Evolutionary conservation across 2,329 filamentous ascomycete genomes (phyloP), one percentile per base, ranked within the genome.

Genomic region (Calcarisporium arbuscula): DNA sequence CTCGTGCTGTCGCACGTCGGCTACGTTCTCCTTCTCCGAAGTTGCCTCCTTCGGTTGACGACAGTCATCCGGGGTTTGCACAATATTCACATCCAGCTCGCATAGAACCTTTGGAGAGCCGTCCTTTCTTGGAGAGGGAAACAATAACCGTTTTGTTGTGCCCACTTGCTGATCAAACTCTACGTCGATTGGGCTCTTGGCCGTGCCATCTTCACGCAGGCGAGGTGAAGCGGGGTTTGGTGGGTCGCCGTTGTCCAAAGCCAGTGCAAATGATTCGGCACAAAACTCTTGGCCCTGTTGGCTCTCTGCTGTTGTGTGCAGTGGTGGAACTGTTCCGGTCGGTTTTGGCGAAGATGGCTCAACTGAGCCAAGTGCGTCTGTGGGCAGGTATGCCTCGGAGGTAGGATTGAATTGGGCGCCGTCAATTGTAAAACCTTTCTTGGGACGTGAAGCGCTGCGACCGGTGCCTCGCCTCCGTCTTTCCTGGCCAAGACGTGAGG

Each of bases 121-220:
- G 19, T 77, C 73, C 44, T 82, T 82, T 28, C 79, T 71, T 3
- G 85, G 85, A 0, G 83, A 88, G 1, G 85, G 82, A 50, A 92
- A 92, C 1, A 92, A 67, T 3, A 89, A 59, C 38, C 86, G 71
- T 40, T 82, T 72, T 1, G 82, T 88, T 33, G 54, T 60, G 21
- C 73, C 75, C 14, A 69, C 56, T 10, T 61, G 57, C n/a, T 63
- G 56, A 35, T 67, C 58, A 32, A 73, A 60, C 21, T 70, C 67
- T 32, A 66, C 48, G 26, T 72, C 64, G 21, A 80, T 74, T 12
- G 77, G 76, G 46, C 70, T 78, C 31, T 72, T 61, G 12, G 65
- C 69, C 19, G 72, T 75, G 29, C 75, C 77, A 40, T 64, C 71
- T 19, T 65, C 70, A 45, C 65, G 58, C n/a, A 73, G 74, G 43